Conservation (phyloP, 2,329 filamentous ascomycete genomes). For the Apiospora hydei region DNA sequence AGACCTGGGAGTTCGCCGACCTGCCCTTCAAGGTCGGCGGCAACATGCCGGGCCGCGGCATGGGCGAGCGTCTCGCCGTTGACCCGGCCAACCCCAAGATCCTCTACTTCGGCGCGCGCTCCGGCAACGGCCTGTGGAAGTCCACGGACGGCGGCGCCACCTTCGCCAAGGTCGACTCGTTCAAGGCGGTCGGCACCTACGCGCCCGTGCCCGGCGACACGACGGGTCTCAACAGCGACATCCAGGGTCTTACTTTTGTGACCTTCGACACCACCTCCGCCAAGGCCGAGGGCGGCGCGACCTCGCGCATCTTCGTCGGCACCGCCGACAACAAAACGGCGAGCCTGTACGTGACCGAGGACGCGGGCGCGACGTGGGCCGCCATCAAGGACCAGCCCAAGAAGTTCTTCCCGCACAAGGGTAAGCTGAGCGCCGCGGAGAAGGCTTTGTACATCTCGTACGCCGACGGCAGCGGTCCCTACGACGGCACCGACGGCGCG, state of each 20-base stretch:
- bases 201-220: conserved; percentile 53
- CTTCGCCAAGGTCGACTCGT: conserved; percentile 59
- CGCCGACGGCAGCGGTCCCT: conserved; percentile 62
- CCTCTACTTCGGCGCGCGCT: conserved; percentile 65
- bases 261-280: conserved; percentile 63
- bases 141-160: conserved; percentile 62
- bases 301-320: conserved; percentile 64
- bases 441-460: conserved; percentile 64
- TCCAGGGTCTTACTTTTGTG: conserved; percentile 58
- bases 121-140: conserved; percentile 66
- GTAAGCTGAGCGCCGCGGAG: conserved; percentile 56
- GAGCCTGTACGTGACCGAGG: conserved; percentile 60
- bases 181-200: conserved; percentile 59
- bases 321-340: conserved; percentile 59
- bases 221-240: conserved; percentile 54
- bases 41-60: conserved; percentile 68
- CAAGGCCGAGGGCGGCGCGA: conserved; percentile 53
- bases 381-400: conserved; percentile 58
- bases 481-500: conserved; percentile 60
- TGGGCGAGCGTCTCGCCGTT: conserved; percentile 64
- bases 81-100: conserved; percentile 64
- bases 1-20: conserved; percentile 56
- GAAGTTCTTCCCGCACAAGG: conserved; percentile 62
- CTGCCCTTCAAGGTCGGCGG: conserved; percentile 67
- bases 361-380: conserved; percentile 61